Percentiles rank a stretch among this genome's conserved stretches.
phyloP scores from a whole-genome alignment of 148 eudicot genomes.

The Camellia sinensis region DNA sequence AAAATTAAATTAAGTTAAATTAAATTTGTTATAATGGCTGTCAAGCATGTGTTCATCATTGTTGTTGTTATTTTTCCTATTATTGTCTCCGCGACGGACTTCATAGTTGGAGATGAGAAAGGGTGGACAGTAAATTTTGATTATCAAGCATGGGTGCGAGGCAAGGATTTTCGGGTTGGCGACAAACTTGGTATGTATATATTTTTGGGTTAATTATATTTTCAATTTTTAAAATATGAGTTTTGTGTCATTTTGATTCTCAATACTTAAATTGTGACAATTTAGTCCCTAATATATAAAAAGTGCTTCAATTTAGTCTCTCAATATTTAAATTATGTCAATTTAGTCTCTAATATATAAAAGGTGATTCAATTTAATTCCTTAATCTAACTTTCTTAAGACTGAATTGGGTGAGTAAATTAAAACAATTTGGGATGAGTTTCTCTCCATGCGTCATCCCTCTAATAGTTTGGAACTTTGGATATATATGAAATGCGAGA shows the following conservation, averaged over 20 bases:
- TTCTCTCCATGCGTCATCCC: too few relatives aligned
- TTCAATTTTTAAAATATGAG: not conserved
- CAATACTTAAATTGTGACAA: too few relatives aligned
- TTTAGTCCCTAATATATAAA: too few relatives aligned
- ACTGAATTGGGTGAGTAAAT: too few relatives aligned
- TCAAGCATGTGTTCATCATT: not conserved
- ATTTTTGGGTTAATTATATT: not conserved
- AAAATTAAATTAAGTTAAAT: too few relatives aligned
- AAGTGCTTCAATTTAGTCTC: too few relatives aligned
- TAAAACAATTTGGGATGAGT: too few relatives aligned
- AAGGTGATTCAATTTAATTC: too few relatives aligned
- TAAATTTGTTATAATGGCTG: not conserved
- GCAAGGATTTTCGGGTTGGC: slow-evolving; percentile 11
- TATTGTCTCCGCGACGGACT: not conserved
- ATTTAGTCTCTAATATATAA: too few relatives aligned
- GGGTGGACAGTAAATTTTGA: slow-evolving; percentile 21
- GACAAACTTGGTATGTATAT: slow-evolving; percentile 4
- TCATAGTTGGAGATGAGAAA: slow-evolving; percentile 14
- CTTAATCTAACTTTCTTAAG: too few relatives aligned
- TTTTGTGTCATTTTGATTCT: not conserved
- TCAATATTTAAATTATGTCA: too few relatives aligned
- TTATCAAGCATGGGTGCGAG: slow-evolving; percentile 17
- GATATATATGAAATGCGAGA: not conserved
- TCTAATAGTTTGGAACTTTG: too few relatives aligned
- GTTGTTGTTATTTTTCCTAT: not conserved